A percentile compares a stretch with the other conserved stretches of the same genome.
phyloP scores from a whole-genome alignment of 129 eudicot species.

The Logfia minima region DNA sequence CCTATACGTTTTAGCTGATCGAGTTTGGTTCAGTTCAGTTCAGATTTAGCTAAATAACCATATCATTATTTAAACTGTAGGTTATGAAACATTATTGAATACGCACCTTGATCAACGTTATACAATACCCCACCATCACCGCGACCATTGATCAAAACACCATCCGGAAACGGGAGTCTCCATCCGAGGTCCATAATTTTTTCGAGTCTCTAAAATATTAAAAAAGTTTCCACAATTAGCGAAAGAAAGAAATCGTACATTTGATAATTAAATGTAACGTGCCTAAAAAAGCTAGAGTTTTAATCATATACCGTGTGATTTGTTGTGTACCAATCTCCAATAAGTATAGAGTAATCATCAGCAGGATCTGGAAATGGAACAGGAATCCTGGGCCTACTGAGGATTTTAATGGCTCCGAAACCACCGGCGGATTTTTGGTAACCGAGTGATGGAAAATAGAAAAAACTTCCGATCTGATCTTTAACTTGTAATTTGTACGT shows the following conservation, averaged over 20 bases:
- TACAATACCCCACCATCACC: conserved; percentile 56
- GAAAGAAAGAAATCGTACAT: background rate
- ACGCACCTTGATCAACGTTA: conserved; percentile 60
- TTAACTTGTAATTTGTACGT: conserved; percentile 79
- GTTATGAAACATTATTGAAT: background rate
- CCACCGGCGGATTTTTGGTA: conserved; percentile 98
- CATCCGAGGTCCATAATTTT: conserved; percentile 56
- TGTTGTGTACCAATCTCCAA: conserved; percentile 83
- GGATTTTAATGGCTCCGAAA: conserved; percentile 74
- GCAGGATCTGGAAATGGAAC: conserved; percentile 80
- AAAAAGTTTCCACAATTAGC: background rate
- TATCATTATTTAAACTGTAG: background rate
- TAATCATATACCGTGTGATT: conserved; percentile 48
- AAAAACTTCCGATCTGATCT: conserved; percentile 92
- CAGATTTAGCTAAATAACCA: background rate
- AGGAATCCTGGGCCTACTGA: conserved; percentile 70
- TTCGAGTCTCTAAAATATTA: conserved; percentile 42
- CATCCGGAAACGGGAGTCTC: conserved; percentile 57
- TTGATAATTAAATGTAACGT: background rate
- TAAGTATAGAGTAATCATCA: conserved; percentile 63
- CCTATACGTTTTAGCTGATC: conserved; percentile 70
- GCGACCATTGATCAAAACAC: conserved; percentile 67
- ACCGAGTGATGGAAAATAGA: conserved; percentile 72
- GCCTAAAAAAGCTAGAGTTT: no score
- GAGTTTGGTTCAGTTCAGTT: background rate